Evolutionary conservation across 1,139 yeast species (phyloP).

Genomic region (Scheffersomyces illinoinensis): DNA sequence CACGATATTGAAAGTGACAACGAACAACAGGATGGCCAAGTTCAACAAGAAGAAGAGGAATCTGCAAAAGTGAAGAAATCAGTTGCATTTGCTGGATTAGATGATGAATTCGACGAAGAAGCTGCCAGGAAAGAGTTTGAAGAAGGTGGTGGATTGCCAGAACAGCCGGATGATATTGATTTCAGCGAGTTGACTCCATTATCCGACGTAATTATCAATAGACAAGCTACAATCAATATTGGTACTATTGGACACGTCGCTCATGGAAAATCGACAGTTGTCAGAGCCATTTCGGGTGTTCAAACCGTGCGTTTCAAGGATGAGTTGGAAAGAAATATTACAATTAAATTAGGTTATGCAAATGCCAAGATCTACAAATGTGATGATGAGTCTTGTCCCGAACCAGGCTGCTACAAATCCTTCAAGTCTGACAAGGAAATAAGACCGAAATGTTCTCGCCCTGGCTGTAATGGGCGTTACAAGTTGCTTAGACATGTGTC

Average conservation of each 20-base stretch:
- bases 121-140: conserved; percentile 80
- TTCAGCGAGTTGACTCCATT: conserved; percentile 76
- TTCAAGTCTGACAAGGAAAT: conserved; percentile 94
- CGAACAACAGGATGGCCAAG: conserved; percentile 48
- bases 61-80: conserved; percentile 60
- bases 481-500: conserved; percentile 93
- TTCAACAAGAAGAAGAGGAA: conserved; percentile 25
- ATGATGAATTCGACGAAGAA: conserved; percentile 66
- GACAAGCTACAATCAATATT: conserved; percentile 98
- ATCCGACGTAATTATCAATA: conserved; percentile 91
- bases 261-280: conserved; percentile 98
- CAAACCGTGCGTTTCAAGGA: conserved; percentile 99
- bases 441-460: conserved; percentile 85
- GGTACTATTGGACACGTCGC: conserved; percentile 99
- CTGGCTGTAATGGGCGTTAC: conserved; percentile 84
- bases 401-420: conserved; percentile 93
- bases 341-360: conserved; percentile 97
- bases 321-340: conserved; percentile 97
- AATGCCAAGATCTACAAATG: conserved; percentile 97
- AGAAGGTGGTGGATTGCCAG: conserved; percentile 98
- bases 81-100: conserved; percentile 81
- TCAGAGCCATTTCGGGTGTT: conserved; percentile 97
- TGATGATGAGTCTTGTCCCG: conserved; percentile 83
- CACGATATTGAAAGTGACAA: conserved; percentile 51
- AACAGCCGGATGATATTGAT: conserved; percentile 89